phyloP scores from a whole-genome alignment of 1,284 basidiomycete species.

The Cronartium ribicola region DNA sequence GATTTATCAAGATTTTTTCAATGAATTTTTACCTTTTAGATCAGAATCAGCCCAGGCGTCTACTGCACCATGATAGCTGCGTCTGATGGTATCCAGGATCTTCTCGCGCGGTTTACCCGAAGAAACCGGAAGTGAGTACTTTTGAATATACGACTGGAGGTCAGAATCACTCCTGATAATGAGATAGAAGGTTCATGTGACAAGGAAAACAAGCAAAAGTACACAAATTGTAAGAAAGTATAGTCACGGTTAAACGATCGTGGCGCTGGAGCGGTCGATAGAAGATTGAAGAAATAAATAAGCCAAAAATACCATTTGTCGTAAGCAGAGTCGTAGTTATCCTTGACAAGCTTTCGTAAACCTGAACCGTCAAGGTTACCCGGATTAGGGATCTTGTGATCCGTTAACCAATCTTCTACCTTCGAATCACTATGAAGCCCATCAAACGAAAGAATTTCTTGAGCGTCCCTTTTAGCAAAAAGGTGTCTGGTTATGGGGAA shows the following conservation, averaged over 20 bases:
- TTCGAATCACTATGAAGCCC: conserved; percentile 50
- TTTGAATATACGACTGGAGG: conserved; percentile 42
- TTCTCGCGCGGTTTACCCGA: conserved; percentile 43
- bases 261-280: too few relatives aligned
- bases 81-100: conserved; percentile 44
- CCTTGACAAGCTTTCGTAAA: conserved; percentile 47
- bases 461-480: not conserved
- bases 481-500: not conserved
- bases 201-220: not conserved
- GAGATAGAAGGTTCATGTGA: not conserved
- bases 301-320: conserved; percentile 42
- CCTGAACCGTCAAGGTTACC: conserved; percentile 47
- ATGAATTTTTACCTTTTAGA: conserved; percentile 39
- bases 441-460: not conserved
- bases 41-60: conserved; percentile 44
- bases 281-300: not conserved
- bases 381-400: conserved; percentile 63
- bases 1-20: conserved; percentile 40
- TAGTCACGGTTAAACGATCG: too few relatives aligned
- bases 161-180: conserved; percentile 44
- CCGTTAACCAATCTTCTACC: conserved; percentile 66
- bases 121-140: conserved; percentile 43
- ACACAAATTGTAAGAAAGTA: not conserved
- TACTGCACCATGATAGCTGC: conserved; percentile 45
- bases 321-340: conserved; percentile 46